A percentile compares a stretch with the other conserved stretches of the same genome.
phyloP scores from a whole-genome alignment of 768 basidiomycete species.

The Mycena vitilis region DNA sequence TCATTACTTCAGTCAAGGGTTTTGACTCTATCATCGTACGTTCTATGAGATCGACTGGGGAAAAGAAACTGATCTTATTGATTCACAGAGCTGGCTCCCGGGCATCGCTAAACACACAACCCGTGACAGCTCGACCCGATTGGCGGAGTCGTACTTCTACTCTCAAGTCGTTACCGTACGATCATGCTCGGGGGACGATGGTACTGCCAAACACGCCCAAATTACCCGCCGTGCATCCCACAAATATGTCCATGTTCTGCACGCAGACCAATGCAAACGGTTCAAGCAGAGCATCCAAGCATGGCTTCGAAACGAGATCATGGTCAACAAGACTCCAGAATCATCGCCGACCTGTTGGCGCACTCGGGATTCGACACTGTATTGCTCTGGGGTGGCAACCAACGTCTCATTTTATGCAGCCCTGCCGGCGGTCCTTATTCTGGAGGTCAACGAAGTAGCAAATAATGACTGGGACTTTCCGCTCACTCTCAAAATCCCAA shows the following conservation, averaged over 20 bases:
- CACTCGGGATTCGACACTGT: not conserved
- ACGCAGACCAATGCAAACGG: not conserved
- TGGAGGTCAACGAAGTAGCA: conserved; percentile 25
- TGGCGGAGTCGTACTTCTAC: not conserved
- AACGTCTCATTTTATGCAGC: conserved; percentile 34
- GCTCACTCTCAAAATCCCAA: conserved; percentile 17
- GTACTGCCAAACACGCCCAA: conserved; percentile 3
- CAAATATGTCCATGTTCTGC: not conserved
- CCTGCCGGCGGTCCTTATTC: not conserved
- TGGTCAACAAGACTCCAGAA: not conserved
- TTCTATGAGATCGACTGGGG: not conserved
- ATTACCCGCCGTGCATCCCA: not conserved
- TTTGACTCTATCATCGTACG: not conserved
- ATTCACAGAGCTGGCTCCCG: not conserved
- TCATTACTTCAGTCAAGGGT: not conserved
- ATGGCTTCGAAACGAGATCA: not conserved
- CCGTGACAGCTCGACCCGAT: not conserved
- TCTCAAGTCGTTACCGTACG: not conserved
- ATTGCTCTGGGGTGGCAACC: not conserved
- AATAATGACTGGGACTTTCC: conserved; percentile 41
- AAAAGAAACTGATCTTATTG: not conserved
- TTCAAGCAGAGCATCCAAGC: not conserved
- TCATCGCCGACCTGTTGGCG: not conserved
- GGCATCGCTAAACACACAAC: not conserved
- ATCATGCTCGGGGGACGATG: not conserved